Percentiles rank a stretch among this genome's conserved stretches.
Conservation (phyloP, 805 yeast species). For the Starmerella ratchasimensis region DNA sequence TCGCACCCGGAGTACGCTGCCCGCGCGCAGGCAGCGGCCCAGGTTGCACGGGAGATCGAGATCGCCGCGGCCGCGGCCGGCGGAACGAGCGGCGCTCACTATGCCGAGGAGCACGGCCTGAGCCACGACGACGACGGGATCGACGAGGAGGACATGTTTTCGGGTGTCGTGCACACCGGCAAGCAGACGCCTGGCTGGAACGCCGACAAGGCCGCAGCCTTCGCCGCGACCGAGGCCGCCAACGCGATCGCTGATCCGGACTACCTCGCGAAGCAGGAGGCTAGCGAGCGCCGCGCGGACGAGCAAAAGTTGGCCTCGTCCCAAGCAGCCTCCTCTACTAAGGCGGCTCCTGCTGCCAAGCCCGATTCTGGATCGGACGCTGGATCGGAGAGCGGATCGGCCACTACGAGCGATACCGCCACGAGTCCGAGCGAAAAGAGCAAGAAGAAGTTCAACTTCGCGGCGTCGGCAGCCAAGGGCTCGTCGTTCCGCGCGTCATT, state of each 20-base stretch:
- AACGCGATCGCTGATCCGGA: slow-evolving; percentile 21
- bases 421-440: slow-evolving; percentile 20
- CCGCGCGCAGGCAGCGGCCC: slow-evolving; percentile 56
- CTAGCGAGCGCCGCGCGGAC: slow-evolving; percentile 26
- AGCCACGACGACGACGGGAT: slow-evolving; percentile 65
- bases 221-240: slow-evolving; percentile 15
- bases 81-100: slow-evolving; percentile 63
- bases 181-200: neutral
- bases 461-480: slow-evolving; percentile 51
- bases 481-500: slow-evolving; percentile 39
- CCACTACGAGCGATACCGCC: neutral
- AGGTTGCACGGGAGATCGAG: slow-evolving; percentile 74
- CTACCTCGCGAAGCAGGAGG: slow-evolving; percentile 23
- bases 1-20: slow-evolving; percentile 58
- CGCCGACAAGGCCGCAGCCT: neutral
- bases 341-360: neutral
- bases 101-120: slow-evolving; percentile 85
- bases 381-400: neutral
- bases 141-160: slow-evolving; percentile 93
- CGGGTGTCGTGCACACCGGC: slow-evolving; percentile 70
- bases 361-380: neutral
- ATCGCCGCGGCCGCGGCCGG: slow-evolving; percentile 40
- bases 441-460: slow-evolving; percentile 36
- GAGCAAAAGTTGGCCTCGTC: slow-evolving; percentile 65
- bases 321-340: no score